Base-by-base conservation (phyloP, 768 basidiomycete species). In the Auricularia heimuer region DNA sequence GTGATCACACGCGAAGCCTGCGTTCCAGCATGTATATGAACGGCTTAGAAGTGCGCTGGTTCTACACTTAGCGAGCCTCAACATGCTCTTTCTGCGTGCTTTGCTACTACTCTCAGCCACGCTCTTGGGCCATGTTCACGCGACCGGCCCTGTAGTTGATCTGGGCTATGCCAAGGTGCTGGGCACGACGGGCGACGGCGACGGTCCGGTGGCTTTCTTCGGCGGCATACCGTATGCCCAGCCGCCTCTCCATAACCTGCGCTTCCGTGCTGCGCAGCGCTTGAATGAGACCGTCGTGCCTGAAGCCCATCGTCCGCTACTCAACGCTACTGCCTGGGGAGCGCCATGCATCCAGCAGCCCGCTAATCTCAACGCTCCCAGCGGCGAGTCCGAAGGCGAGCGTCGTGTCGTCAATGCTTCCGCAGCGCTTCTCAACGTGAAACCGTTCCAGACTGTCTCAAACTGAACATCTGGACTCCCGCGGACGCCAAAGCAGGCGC, bases 171-270 rank as follows among this genome's bases (percentile, higher is more conserved):
- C 76, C 18, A 74, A 76, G 1, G 79, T 73, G 67, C 74, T 74
- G 16, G 79, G 79, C 10, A 81, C 80, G 56, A 71, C 74, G 2
- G 77, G 78, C 2, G 71, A 76, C 61, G 74, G 76, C 3, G 39
- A 42, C 39, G 12, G 12, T 14, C 71, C 77, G 12, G 81, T 81
- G 33, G 71, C 74, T 7, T 80, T 80, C 68, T 82, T 65, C 62
- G 79, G 66, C 78, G 82, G 79, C 18, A 82, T 86, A 54, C 84
- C 83, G 1, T 86, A 76, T 64, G 83, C 81, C 36, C 78, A 84
- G 66, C 80, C 83, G 8, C 84, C 84, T 16, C 63, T 83, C 37
- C 82, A 82, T 3, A 65, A 75, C 39, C 67, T 82, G 29, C 77
- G 84, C 36, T 76, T 84, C 63, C 68, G 79, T 54, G 75, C 76